A percentile compares a stretch with the other conserved stretches of the same genome.
These are phyloP conservation scores for Maudiozyma bulderi DNA, from an alignment of 805 yeast species.

Conservation along the genomic window DNA sequence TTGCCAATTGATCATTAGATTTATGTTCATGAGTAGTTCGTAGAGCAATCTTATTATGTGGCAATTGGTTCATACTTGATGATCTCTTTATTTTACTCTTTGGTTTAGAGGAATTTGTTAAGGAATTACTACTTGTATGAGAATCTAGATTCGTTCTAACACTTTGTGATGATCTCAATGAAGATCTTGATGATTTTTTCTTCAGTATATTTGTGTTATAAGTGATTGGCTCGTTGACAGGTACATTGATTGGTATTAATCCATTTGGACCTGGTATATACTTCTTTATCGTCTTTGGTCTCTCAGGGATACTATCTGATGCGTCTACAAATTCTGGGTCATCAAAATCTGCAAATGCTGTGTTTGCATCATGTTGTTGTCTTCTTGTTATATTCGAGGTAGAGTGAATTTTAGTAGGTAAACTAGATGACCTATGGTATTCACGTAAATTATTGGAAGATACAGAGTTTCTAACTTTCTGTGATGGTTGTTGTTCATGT, in stretches of 20 bases:
- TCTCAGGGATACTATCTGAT: neutral
- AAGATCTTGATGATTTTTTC: neutral
- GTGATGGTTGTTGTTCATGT: neutral
- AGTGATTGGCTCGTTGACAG: slow-evolving; percentile 16
- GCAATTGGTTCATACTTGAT: neutral
- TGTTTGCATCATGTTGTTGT: slow-evolving; percentile 18
- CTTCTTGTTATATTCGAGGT: slow-evolving; percentile 2
- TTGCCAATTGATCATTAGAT: neutral
- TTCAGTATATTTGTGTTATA: neutral
- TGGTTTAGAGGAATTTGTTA: neutral
- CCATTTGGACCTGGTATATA: slow-evolving; percentile 72
- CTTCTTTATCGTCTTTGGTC: slow-evolving; percentile 45
- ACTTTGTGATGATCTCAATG: neutral
- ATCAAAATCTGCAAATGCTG: slow-evolving; percentile 28
- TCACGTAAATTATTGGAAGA: neutral
- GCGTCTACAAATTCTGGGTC: slow-evolving; percentile 15
- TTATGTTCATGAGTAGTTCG: neutral
- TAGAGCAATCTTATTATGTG: neutral
- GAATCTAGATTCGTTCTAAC: neutral
- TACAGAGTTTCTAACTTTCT: neutral
- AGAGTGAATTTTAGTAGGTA: slow-evolving; percentile 7
- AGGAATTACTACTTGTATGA: neutral
- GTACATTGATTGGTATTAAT: slow-evolving; percentile 59
- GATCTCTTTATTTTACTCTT: neutral
- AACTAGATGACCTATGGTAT: slow-evolving; percentile 11